Base-by-base conservation (phyloP, 805 yeast species). In the Saccharomycopsis amapae region DNA sequence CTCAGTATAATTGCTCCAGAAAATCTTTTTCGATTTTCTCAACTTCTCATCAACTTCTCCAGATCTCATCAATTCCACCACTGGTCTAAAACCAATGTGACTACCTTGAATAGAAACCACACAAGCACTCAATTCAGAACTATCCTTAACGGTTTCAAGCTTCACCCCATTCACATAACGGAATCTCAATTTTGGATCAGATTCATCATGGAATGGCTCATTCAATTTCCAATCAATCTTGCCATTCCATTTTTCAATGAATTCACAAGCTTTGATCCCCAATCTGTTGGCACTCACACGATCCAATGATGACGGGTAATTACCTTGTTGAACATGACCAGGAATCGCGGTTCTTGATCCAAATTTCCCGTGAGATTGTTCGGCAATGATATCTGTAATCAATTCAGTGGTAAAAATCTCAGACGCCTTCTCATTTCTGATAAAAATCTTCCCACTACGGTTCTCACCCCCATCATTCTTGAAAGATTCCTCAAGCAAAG, bases 251-350 rank as follows among this genome's bases (percentile, higher is more conserved):
- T 79, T 72, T 64, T 93, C 97, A 53, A 90, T 78, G 63, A 85
- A 93, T 62, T 87, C 83, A 47, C 89, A 81, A 47, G 96, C 87
- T 65, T 80, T 83, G 55, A 90, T 83, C 3, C 96, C 96, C 62
- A 83, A 82, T 62, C 97, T 78, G 4, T 89, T 80, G 5, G 95
- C 96, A 53, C 81, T 75, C 32, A 88, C 81, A 63, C 97, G 79
- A 62, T 93, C 98, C 69, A 89, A 84, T 5, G 97, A 87, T 5
- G 96, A 81, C 42, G 98, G 98, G 44, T 79, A 76, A 50, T 89
- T 93, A 62, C 98, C 98, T 67, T 93, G 98, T 72, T 93, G 98
- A 48, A 90, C 93, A 61, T 90, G 97, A 25, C 98, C 98, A 23
- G 98, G 98, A 50, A 89, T 78, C 13, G 97, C 97, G 3, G 96